Base-by-base conservation (phyloP, 768 basidiomycete species). In the Russula foetens region DNA sequence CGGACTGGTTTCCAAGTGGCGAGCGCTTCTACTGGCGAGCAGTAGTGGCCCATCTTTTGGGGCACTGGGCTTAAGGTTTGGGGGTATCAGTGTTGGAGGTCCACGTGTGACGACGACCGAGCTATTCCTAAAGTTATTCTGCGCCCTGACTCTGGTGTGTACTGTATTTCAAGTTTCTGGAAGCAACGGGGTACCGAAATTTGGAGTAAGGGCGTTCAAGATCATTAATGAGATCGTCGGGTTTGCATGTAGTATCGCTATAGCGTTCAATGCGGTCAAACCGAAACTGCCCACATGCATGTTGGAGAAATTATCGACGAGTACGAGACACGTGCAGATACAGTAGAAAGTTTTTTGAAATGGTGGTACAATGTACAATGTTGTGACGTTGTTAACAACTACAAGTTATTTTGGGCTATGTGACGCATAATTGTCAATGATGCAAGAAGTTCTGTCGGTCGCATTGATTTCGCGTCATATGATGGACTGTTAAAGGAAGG, bases 341-440 rank as follows among this genome's bases (percentile, higher is more conserved):
- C 41, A 38, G 54, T 56, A 61, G 33, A 51, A 4, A n/a, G 7
- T n/a, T 60, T 33, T 41, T 11, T 47, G 35, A 24, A n/a, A 21
- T 17, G 28, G 38, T 53, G 14, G 6, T 38, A 41, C 15, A 31
- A 39, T 9, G 41, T 12, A 54, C 38, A 48, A 43, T 23, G 38
- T 41, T 31, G 26, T 28, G 2, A 14, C 3, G 45, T 26, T 3
- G 45, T 26, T 28, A n/a, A n/a, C 21, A n/a, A 38, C 45, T 60
- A 66, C 47, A 66, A 44, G 24, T 61, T 64, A 49, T 66, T 56
- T 45, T 66, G 63, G 53, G 65, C 65, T 56, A 66, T 66, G 55
- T 66, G 65, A 23, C 65, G 65, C 65, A 66, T 66, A 53, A 66
- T 61, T 17, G 63, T 58, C 14, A 66, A 48, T 24, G 65, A 64